Conservation (phyloP, 2,329 filamentous ascomycete genomes). For the Exophiala sp. region DNA sequence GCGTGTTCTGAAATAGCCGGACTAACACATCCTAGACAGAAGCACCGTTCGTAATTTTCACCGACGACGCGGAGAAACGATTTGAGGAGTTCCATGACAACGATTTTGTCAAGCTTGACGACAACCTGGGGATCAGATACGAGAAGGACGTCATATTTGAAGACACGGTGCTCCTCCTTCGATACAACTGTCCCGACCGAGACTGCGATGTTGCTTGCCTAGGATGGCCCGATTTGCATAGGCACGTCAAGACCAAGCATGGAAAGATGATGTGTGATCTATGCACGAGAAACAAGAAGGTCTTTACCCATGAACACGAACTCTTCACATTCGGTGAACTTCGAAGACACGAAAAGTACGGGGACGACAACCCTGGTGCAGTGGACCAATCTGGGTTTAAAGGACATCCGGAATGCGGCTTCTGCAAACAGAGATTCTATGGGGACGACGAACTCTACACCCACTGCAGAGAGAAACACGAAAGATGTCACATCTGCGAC, state of each 20-base stretch:
- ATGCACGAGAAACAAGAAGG: constrained; percentile 91
- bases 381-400: constrained; percentile 93
- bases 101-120: constrained; percentile 75
- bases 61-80: constrained; percentile 74
- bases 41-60: constrained; percentile 76
- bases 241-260: constrained; percentile 78
- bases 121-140: constrained; percentile 87
- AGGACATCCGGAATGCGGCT: constrained; percentile 89
- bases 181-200: constrained; percentile 89
- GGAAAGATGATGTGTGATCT: constrained; percentile 73
- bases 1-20: neutral
- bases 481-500: constrained; percentile 93
- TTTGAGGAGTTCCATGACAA: constrained; percentile 75
- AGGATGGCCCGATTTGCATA: constrained; percentile 73
- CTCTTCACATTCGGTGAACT: constrained; percentile 79
- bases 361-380: constrained; percentile 86
- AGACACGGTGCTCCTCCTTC: constrained; percentile 80
- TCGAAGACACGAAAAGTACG: constrained; percentile 81
- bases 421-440: constrained; percentile 90
- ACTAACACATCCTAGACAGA: constrained; percentile 36
- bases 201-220: constrained; percentile 82
- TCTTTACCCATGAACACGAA: constrained; percentile 97
- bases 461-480: constrained; percentile 90
- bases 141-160: constrained; percentile 84
- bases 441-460: constrained; percentile 91